Evolutionary conservation across 768 basidiomycete species (phyloP), one percentile per base, ranked within the genome.

Genomic region (Mrakia blollopis): DNA sequence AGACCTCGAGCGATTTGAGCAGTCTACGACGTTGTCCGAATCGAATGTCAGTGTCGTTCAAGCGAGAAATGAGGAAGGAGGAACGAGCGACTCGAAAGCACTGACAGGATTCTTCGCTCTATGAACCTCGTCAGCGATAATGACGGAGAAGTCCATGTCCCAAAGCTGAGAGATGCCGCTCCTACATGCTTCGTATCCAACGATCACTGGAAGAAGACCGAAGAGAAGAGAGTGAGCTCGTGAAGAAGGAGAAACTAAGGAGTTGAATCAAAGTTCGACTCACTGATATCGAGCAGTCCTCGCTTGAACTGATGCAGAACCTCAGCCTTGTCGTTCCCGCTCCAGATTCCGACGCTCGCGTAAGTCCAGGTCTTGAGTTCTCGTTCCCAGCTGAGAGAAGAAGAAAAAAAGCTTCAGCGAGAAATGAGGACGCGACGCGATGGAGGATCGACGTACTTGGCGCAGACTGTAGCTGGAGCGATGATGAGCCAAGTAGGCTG

Each of bases 371-470:
- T 65, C 18, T 37, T 39, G 57, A 35, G 47, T 21, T 50, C 47
- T 50, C 47, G 47, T 50, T 50, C 21, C 47, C 47, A 50, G 47
- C 47, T 50, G 47, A 21, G 3, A n/a, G 10, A 14, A 9, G 41
- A 69, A 18, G 13, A 16, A 14, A 23, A 2, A 21, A 25, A 35
- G 23, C 30, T 1, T 2, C 23, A 47, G 41, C n/a, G 39, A 7
- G n/a, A 47, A 47, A 23, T 39, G 18, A 21, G 32, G 39, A 44
- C 32, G 37, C 14, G 39, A 68, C 54, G 92, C 89, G 83, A 94
- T 93, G 79, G 97, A 95, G 82, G 93, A 95, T 94, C 85, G 80
- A 89, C 88, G 96, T 95, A 98, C 13, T 77, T 77, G 25, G 50
- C 21, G 47, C 70, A 72, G 3, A 99, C 91, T 2, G 90, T 89